Base-by-base conservation (phyloP, 768 basidiomycete species). In the Tylopilus plumbeoviolaceoides region DNA sequence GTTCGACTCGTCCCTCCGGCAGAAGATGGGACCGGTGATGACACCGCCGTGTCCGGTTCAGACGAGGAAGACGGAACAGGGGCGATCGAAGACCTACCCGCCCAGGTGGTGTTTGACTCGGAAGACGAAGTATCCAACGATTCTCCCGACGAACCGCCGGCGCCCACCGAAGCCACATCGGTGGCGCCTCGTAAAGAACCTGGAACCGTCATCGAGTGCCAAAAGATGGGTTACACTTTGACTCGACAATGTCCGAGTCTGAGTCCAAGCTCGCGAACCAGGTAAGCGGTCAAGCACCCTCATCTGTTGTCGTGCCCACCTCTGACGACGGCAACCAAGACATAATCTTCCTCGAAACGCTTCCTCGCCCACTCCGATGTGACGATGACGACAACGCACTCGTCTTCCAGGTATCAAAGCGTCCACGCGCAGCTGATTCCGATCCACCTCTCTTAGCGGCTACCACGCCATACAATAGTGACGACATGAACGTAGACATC, bases 121-220 rank as follows among this genome's bases (percentile, higher is more conserved):
- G 79, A 76, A 28, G 81, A 78, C 44, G 79, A 66, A 5, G 21
- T 47, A n/a, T 58, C 61, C 27, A 56, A 58, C n/a, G 58, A 54
- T 12, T 49, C 57, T 1, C 62, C 59, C 1, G 48, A 42, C 9
- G 54, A 44, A 14, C 27, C 17, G 1, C 42, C 21, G 7, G 15
- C 36, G 11, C 31, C 46, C 9, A n/a, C 47, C 25, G 59, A 59
- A 18, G 46, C 41, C 10, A 71, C 70, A 1, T 62, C 68, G 0
- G 56, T 66, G 9, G 51, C 57, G 1, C 50, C 52, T 36, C 48
- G 81, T 14, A 91, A 90, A 72, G 85, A 87, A 67, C 84, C 92
- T 1, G 95, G 95, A 14, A 87, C 88, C 3, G 87, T 98, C 31
- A 79, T 97, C 43, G 90, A 95, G 66, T 91, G 89, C 67, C 88